Percentiles rank a stretch among this genome's conserved stretches.
These are phyloP conservation scores for Elasticomyces elasticus DNA, from an alignment of 495 filamentous ascomycete genomes.

Conservation along the genomic window DNA sequence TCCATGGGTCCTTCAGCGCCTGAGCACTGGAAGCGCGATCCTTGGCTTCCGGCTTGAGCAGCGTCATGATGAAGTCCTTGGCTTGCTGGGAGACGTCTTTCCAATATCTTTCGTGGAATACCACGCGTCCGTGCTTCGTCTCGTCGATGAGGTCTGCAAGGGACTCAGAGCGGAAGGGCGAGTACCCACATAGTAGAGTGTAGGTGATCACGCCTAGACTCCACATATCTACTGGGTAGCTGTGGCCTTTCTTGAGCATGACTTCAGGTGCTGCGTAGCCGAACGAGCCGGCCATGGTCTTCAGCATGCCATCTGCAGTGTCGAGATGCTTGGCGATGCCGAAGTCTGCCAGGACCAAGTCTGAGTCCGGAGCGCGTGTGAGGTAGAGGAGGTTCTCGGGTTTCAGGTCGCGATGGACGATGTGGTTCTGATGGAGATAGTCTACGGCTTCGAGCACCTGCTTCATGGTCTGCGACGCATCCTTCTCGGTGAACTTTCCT, in stretches of 20 bases:
- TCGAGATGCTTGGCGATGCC: conserved; percentile 99
- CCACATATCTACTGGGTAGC: conserved; percentile 99
- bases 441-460: conserved; percentile 91
- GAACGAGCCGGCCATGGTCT: conserved; percentile 97
- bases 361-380: conserved; percentile 62
- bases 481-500: conserved; percentile 97
- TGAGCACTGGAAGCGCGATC: conserved; percentile 71
- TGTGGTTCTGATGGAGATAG: conserved; percentile 89
- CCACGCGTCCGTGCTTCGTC: conserved; percentile 74
- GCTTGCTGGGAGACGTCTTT: conserved; percentile 92
- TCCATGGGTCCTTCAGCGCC: conserved; percentile 78
- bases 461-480: conserved; percentile 90
- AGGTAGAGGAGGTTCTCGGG: conserved; percentile 96
- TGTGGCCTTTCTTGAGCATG: conserved; percentile 95
- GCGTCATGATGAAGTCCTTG: conserved; percentile 80
- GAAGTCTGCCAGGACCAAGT: conserved; percentile 91
- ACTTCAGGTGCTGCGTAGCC: conserved; percentile 97
- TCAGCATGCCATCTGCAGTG: conserved; percentile 77
- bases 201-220: conserved; percentile 98
- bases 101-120: conserved; percentile 99
- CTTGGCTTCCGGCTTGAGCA: conserved; percentile 70
- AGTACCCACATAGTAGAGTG: conserved; percentile 97
- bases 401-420: conserved; percentile 97
- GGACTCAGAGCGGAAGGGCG: conserved; percentile 91
- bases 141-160: conserved; percentile 91